Percentiles rank a stretch among this genome's conserved stretches.
Evolutionary conservation across 2,329 filamentous ascomycete species (phyloP).

Genomic region (Furcasterigmium sp.): DNA sequence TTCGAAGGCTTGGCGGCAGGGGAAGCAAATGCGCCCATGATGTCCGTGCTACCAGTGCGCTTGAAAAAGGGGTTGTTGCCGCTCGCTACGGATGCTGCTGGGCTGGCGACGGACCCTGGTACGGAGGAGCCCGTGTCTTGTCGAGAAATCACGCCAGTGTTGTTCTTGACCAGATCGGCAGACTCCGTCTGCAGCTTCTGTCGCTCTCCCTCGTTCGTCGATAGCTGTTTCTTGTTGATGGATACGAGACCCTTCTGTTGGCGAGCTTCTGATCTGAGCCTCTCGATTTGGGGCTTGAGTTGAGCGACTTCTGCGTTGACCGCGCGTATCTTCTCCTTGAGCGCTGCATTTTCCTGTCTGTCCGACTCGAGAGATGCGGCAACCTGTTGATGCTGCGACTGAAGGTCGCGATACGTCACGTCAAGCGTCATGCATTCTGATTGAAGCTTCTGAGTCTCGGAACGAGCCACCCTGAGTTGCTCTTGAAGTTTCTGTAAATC

Average conservation of each 20-base stretch:
- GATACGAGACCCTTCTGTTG: constrained; percentile 95
- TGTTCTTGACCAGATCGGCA: constrained; percentile 59
- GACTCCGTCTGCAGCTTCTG: constrained; percentile 83
- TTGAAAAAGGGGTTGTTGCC: constrained; percentile 96
- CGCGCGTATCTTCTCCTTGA: constrained; percentile 83
- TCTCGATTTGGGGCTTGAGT: constrained; percentile 87
- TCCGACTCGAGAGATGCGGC: constrained; percentile 73
- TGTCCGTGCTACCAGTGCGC: constrained; percentile 56
- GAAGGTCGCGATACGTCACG: constrained; percentile 72
- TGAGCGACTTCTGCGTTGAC: constrained; percentile 79
- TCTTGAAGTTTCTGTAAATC: constrained; percentile 82
- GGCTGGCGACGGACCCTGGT: constrained; percentile 56
- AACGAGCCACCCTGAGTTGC: constrained; percentile 67
- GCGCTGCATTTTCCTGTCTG: constrained; percentile 76
- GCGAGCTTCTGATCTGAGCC: constrained; percentile 83
- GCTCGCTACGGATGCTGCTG: constrained; percentile 61
- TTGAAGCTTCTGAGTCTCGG: constrained; percentile 79
- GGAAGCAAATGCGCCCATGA: constrained; percentile 48
- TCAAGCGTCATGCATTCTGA: constrained; percentile 81
- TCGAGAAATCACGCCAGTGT: constrained; percentile 51
- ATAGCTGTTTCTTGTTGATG: constrained; percentile 97
- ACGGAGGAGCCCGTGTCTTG: constrained; percentile 48
- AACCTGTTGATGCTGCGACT: constrained; percentile 75
- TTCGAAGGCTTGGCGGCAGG: constrained; percentile 42
- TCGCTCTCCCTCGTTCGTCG: constrained; percentile 81